phyloP scores from a whole-genome alignment of 163 green algal species.

The Scenedesmus sp. region DNA sequence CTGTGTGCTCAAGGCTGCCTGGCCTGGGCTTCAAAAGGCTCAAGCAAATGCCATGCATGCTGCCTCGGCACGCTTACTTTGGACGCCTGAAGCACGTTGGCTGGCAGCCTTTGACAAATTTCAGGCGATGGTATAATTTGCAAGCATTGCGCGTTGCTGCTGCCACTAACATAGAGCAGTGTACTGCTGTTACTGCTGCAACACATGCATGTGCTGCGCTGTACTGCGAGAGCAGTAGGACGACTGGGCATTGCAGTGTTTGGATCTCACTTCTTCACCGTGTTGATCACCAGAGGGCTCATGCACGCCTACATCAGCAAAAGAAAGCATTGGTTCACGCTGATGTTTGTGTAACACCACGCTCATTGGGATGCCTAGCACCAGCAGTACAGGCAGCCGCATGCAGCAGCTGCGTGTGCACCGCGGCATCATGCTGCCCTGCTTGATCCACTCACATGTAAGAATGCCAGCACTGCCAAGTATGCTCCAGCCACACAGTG shows the following conservation, averaged over 20 bases:
- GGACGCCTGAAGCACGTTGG: no score
- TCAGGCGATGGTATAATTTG: background rate
- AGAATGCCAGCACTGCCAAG: constrained; percentile 11
- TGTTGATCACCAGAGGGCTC: constrained; percentile 33
- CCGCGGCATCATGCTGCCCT: background rate
- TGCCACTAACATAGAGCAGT: background rate
- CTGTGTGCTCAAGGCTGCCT: background rate
- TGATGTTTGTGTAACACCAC: background rate
- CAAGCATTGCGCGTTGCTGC: background rate
- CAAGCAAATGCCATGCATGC: no score
- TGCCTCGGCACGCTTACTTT: background rate
- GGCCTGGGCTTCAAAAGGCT: no score
- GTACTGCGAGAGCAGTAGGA: background rate
- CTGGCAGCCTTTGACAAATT: background rate
- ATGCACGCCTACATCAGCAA: constrained; percentile 15
- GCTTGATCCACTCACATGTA: background rate
- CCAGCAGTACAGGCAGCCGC: background rate
- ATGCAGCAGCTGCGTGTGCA: background rate
- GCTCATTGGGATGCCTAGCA: background rate
- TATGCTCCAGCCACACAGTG: constrained; percentile 9
- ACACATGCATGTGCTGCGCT: background rate
- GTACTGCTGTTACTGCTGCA: background rate
- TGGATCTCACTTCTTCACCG: constrained; percentile 11
- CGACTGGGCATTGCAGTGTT: background rate
- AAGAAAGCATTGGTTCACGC: background rate